Base-by-base conservation (phyloP, 495 filamentous ascomycete genomes). In the Sphaerosporella brunnea region DNA sequence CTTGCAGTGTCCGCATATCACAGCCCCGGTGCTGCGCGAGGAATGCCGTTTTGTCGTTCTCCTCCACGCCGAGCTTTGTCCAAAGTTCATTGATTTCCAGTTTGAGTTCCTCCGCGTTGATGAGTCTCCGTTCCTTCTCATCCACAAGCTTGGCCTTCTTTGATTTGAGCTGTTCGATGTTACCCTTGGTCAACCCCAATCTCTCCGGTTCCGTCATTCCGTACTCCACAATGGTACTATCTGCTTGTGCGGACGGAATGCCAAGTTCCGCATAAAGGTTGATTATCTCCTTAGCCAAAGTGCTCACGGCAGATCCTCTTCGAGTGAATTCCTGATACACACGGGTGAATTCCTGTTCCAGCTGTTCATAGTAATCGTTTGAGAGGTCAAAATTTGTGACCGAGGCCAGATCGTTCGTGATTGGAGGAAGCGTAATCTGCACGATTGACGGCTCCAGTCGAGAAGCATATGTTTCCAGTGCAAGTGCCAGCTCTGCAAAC, bases 231-330 rank as follows among this genome's bases (percentile, higher is more conserved):
- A 99, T 87, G 16, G 69, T 69, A 36, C 68, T 70, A 58, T 96
- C 90, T n/a, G 84, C 88, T 59, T 96, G 88, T 13, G 79, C 82
- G 61, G 88, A 84, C 2, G 90, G 84, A 7, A 79, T 88, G 20
- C 92, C 90, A 16, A 99, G 72, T 59, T 99, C 90, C 0, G 84
- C 84, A 85, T 90, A 99, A 2, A 96, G 71, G 55, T 80, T 80
- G 59, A 99, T 86, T 43, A 93, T 85, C 39, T 93, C 78, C 51
- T 92, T 82, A 2, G 75, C 73, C 0, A 84, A 63, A 8, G 74
- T 63, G 60, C 80, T 74, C n/a, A 95, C 85, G 2, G 71, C 75
- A 1, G 70, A 69, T 20, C 92, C 65, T 30, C 90, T 82, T 30
- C 78, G 79, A 30, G 74, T 80, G 56, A 95, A 99, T 62, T 95